Conservation (phyloP, 2,329 filamentous ascomycete species). For the Aspergillus novofumigatus region DNA sequence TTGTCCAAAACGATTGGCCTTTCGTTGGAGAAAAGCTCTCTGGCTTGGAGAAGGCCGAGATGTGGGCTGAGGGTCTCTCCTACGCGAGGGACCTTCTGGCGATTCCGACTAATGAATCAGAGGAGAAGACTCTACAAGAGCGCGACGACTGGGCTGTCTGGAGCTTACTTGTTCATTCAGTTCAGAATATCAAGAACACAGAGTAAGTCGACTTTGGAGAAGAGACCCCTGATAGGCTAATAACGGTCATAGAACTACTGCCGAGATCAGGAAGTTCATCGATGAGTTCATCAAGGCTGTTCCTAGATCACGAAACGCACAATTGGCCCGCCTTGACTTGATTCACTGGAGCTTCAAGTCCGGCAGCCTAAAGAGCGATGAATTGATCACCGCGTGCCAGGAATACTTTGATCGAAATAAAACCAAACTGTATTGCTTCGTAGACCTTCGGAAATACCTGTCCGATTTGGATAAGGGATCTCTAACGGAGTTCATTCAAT, state of each 20-base stretch:
- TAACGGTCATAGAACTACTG: conserved; percentile 25
- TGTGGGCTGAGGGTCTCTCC: conserved; percentile 38
- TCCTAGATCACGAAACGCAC: conserved; percentile 41
- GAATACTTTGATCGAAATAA: conserved; percentile 40
- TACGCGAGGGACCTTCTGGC: conserved; percentile 35
- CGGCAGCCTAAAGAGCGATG: conserved; percentile 22
- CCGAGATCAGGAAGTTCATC: conserved; percentile 31
- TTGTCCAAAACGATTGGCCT: conserved; percentile 42
- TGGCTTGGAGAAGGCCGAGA: conserved; percentile 32
- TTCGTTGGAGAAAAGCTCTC: conserved; percentile 38
- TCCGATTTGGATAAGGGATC: conserved; percentile 24
- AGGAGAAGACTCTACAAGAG: conserved; percentile 29
- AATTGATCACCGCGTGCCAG: conserved; percentile 36
- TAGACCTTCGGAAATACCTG: conserved; percentile 38
- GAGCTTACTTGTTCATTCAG: conserved; percentile 37
- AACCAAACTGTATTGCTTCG: conserved; percentile 44
- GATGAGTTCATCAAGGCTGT: conserved; percentile 28
- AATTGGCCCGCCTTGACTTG: conserved; percentile 35
- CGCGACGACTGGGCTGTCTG: conserved; percentile 46
- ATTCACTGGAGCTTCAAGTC: conserved; percentile 22
- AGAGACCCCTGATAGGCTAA: not conserved
- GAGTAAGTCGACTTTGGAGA: conserved; percentile 27
- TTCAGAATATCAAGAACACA: conserved; percentile 25
- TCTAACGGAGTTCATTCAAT: conserved; percentile 24
- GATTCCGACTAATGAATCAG: conserved; percentile 28